A percentile compares a stretch with the other conserved stretches of the same genome.
These are phyloP conservation scores for Arthromyces matolae DNA, from an alignment of 768 basidiomycete species.

Conservation along the genomic window DNA sequence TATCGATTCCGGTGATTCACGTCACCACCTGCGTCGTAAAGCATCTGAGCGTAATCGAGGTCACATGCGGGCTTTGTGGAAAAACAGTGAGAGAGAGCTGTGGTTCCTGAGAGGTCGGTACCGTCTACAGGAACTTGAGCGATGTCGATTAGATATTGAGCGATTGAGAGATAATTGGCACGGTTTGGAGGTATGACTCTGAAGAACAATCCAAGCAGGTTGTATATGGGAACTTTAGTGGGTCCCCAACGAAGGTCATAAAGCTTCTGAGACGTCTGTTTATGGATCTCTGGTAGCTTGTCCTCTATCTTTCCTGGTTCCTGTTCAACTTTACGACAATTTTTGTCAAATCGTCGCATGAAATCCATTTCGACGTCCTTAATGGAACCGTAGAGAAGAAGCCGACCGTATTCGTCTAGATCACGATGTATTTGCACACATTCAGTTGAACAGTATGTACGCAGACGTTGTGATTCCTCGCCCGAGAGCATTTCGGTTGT, in stretches of 20 bases:
- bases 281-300: no score
- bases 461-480: no score
- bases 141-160: constrained; percentile 29
- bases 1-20: constrained; percentile 39
- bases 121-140: constrained; percentile 36
- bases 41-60: constrained; percentile 37
- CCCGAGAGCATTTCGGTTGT: no score
- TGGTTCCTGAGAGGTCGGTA: constrained; percentile 37
- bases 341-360: no score
- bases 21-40: constrained; percentile 39
- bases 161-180: constrained; percentile 25
- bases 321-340: no score
- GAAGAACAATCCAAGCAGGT: constrained; percentile 31
- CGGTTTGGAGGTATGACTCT: constrained; percentile 22
- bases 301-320: no score
- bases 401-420: no score
- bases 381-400: no score
- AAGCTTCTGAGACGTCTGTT: constrained; percentile 9
- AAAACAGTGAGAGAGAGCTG: constrained; percentile 36
- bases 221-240: constrained; percentile 35
- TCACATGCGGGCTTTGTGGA: constrained; percentile 40
- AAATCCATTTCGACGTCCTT: no score
- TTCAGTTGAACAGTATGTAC: no score
- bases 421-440: no score
- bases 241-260: constrained; percentile 38